Base-by-base conservation (phyloP, 352 stramenopile genomes). In the Phytophthora citricola region DNA sequence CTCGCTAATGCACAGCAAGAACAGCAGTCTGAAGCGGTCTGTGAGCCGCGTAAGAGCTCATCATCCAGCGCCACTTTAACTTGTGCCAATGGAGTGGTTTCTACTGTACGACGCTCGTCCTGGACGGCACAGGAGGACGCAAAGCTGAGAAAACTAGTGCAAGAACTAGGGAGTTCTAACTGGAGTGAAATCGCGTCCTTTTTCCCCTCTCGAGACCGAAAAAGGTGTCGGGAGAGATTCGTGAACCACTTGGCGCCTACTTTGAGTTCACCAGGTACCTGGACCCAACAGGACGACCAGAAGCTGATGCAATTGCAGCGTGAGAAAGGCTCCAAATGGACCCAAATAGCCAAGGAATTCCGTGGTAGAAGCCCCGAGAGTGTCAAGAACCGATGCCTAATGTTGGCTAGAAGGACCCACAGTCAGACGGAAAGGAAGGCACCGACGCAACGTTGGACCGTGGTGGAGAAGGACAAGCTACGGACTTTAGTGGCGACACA, bases 171-270 rank as follows among this genome's bases (percentile, higher is more conserved):
- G 1, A 38, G 14, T 0, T 27, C 29, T 8, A 62, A 81, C 14
- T 91, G 81, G 81, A 64, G 73, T 11, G 32, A 43, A n/a, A 75
- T 90, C 11, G 78, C 80, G 0, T 11, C 12, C 36, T 39, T 81
- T 12, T 79, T 93, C 10, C 68, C 76, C 4, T 58, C 43, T 3
- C 71, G 74, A 20, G 75, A 90, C 36, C 81, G 87, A 17, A 94
- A 93, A 63, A 69, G 83, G 5, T 92, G 83, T 45, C 78, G 87
- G 1, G 87, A 94, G 49, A 67, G 87, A n/a, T 94, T 76, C 24
- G 68, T 90, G 32, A 92, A 94, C 57, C 79, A 92, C 58, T 49
- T 92, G 40, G 73, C 79, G 38, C 71, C 82, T 12, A 43, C 60
- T 27, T 56, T 91, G 20, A n/a, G 12, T 12, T n/a, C 26, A 20